Evolutionary conservation across 169 alveolate genomes (phyloP), one percentile per base, ranked within the genome.

Genomic region (Condylostoma magnum): DNA sequence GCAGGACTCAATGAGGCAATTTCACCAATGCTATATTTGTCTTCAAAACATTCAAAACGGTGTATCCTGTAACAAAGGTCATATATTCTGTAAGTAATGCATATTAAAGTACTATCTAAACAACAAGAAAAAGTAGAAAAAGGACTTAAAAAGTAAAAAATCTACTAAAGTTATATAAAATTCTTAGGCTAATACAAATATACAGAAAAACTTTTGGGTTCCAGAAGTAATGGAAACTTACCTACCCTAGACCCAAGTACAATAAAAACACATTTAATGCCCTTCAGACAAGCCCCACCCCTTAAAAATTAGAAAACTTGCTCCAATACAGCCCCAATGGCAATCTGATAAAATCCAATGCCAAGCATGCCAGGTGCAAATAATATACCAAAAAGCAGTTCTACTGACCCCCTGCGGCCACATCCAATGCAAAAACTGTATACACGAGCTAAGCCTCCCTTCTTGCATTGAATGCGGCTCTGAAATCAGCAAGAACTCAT

Each of bases 11-110:
- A 89, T 90, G 91, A 83, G 97, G 33, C 69, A 78, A 37, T 95
- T 95, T 54, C 97, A 94, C 52, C 89, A 86, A 66, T 96, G 99
- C 55, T 91, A 94, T 94, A 84, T 96, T 34, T 96, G 99, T 60
- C 81, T 93, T 34, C 65, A 94, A 37, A 80, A 81, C 33, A 97
- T 96, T 0, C 74, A 82, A 52, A 86, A 82, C 47, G 98, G 98
- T 0, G 91, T 92, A 36, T 79, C 93, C 36, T 94, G 98, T 5
- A 87, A 91, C n/a, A 79, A 84, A 70, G 99, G 99, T 2, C 90
- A 94, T 81, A 79, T 96, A 41, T 96, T 90, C 63, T 96, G 99
- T 82, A 93, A 90, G 74, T 92, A 90, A 48, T 96, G 99, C 55
- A 91, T 95, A 15, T 65, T 95, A 44, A 92, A 90, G 69, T 90